Evolutionary conservation across 2,329 filamentous ascomycete genomes (phyloP), one percentile per base, ranked within the genome.

Genomic region (Paracoccidioides lutzii): DNA sequence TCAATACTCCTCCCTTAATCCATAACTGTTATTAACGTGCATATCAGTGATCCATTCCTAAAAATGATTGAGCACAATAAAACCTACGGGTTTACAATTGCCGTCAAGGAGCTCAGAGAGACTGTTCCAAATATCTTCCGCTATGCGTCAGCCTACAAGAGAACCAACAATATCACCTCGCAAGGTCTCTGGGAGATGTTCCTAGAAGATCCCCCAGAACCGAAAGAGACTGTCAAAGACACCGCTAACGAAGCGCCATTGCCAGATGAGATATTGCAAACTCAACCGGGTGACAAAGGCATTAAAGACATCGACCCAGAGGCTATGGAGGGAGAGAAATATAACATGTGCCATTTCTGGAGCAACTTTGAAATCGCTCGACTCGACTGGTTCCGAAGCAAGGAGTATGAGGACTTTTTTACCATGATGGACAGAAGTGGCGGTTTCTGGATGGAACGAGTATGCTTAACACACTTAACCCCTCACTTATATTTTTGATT

Each of bases 331-430:
- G 89, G 90, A 60, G 93, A 98, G 71, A 88, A 84, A 65, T 98
- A 98, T 78, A 98, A 98, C 75, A 98, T 98, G 93, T 98, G 93
- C 71, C 93, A 98, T 76, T 98, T 96, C 77, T 98, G 93, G 93
- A 95, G 90, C 71, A 98, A 98, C 71, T 98, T 98, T 63, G 93
- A 98, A 73, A 98, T 98, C 74, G 93, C 93, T 12, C 83, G 84
- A 58, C 80, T 98, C 59, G 86, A 88, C 74, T 98, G 90, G 83
- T 97, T 97, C 81, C 83, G 93, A 64, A 96, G 90, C 76, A 91
- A 95, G 74, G 87, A 90, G 67, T 98, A 98, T 69, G 87, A 95
- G 64, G 93, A 96, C 62, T 98, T 98, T 72, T 98, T 98, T 71
- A 79, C 96, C 66, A 94, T 95, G 86, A 96, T 98, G 91, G 93